phyloP scores from a whole-genome alignment of 2,329 filamentous ascomycete genomes.

The Cercospora berteroae region DNA sequence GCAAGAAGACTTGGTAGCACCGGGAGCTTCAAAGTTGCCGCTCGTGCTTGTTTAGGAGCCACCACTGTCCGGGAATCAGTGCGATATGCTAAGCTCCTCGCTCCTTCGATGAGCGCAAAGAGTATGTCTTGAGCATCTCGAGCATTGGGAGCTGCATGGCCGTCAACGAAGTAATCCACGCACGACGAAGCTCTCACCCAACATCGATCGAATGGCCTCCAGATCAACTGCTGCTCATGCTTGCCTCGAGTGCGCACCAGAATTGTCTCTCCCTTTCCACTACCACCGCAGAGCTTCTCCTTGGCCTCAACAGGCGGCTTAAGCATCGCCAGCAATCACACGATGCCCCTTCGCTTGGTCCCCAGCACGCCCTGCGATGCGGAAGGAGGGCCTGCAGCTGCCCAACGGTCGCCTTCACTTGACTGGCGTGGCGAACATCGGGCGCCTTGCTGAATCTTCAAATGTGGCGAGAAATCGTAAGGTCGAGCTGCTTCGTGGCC shows the following conservation, averaged over 20 bases:
- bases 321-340: not conserved
- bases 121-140: too few species aligned
- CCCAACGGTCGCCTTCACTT: not conserved
- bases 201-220: not conserved
- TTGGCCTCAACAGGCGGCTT: not conserved
- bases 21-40: not conserved
- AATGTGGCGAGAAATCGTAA: not conserved
- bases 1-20: too few species aligned
- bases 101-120: not conserved
- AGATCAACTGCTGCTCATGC: not conserved
- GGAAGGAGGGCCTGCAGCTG: not conserved
- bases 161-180: not conserved
- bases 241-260: not conserved
- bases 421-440: not conserved
- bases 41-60: slow-evolving; percentile 13
- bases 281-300: not conserved
- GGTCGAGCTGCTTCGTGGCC: not conserved
- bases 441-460: not conserved
- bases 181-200: not conserved
- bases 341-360: not conserved
- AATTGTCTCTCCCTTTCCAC: not conserved
- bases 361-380: not conserved
- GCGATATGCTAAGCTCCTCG: slow-evolving; percentile 22
- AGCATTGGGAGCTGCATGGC: not conserved
- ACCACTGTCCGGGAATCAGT: slow-evolving; percentile 18